phyloP scores from a whole-genome alignment of 768 basidiomycete genomes.

The Leccinum boreale region DNA sequence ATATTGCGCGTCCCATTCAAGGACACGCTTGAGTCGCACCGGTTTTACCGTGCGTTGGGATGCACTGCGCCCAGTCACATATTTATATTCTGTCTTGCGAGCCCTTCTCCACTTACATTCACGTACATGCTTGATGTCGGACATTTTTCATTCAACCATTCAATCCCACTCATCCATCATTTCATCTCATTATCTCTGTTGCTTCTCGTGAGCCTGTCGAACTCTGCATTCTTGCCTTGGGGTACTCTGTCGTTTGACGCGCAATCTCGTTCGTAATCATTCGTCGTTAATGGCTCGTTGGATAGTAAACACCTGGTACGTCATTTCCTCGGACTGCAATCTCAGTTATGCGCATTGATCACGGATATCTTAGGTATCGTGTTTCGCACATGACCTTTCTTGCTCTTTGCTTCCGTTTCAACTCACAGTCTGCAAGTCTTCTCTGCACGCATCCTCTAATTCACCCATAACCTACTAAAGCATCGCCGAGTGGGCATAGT shows the following conservation, averaged over 20 bases:
- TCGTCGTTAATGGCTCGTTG: background rate
- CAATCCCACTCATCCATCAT: background rate
- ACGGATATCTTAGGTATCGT: background rate
- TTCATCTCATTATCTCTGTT: background rate
- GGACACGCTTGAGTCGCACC: background rate
- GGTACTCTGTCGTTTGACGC: background rate
- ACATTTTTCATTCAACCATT: background rate
- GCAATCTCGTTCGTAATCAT: background rate
- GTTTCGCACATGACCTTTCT: background rate
- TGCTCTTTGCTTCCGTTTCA: background rate
- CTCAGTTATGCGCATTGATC: background rate
- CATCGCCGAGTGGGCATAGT: conserved; percentile 12
- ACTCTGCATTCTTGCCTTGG: background rate
- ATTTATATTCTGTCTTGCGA: background rate
- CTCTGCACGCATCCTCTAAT: background rate
- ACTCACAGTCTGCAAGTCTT: background rate
- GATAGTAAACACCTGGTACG: conserved; percentile 9
- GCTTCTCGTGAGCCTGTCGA: background rate
- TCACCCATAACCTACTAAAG: conserved; percentile 11
- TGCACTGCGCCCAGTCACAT: background rate
- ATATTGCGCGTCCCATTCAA: background rate
- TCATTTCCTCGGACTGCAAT: background rate
- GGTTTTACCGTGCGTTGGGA: background rate
- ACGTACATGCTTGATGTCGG: conserved; percentile 4
- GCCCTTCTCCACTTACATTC: background rate